These are phyloP conservation scores for Limonium bicolor DNA, from an alignment of 148 eudicot genomes.

Conservation along the genomic window DNA sequence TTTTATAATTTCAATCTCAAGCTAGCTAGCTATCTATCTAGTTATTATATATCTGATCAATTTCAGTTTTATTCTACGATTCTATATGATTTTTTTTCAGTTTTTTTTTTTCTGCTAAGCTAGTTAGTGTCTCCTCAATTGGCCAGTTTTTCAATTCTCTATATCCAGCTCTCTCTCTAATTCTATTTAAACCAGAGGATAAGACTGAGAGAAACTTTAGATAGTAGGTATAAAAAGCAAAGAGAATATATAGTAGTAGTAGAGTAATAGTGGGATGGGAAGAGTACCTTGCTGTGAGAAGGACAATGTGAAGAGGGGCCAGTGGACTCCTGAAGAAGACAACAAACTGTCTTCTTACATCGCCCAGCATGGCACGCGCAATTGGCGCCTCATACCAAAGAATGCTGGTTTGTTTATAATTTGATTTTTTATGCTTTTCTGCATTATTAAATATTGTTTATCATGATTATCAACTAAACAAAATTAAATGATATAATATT, in stretches of 20 bases:
- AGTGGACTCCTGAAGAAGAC: constrained; percentile 98
- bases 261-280: constrained; percentile 29
- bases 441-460: background rate
- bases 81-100: too few relatives aligned
- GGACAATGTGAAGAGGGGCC: constrained; percentile 84
- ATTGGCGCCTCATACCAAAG: constrained; percentile 91
- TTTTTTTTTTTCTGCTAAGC: too few relatives aligned
- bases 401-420: constrained; percentile 44
- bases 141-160: background rate
- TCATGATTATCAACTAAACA: too few relatives aligned
- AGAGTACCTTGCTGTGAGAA: constrained; percentile 88
- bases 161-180: background rate
- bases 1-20: too few relatives aligned
- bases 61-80: too few relatives aligned
- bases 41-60: too few relatives aligned
- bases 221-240: background rate
- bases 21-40: too few relatives aligned
- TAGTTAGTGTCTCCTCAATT: background rate
- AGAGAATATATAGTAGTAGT: background rate
- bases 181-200: background rate
- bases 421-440: background rate
- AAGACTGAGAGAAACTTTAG: background rate
- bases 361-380: constrained; percentile 88
- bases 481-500: too few relatives aligned
- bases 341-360: constrained; percentile 93